Conservation (phyloP, 208 protist genomes). For the Acanthamoeba polyphaga region DNA sequence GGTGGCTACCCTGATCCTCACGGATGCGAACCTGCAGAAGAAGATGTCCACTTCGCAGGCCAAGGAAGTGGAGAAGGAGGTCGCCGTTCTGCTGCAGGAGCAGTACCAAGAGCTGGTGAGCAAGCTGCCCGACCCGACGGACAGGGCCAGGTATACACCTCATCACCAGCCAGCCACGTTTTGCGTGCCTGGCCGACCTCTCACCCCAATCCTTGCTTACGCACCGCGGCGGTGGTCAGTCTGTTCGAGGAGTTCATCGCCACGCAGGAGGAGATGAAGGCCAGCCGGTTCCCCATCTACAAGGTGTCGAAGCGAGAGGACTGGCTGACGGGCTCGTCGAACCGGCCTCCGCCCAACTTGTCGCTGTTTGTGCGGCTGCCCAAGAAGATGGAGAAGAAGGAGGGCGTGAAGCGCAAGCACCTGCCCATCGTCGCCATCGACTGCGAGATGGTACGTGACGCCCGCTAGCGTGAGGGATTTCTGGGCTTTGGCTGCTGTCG, state of each 20-base stretch:
- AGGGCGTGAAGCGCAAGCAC: not conserved
- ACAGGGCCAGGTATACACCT: not conserved
- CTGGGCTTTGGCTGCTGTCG: too few relatives aligned
- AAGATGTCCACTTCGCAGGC: not conserved
- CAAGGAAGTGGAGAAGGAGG: not conserved
- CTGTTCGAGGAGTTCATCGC: not conserved
- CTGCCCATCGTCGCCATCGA: conserved; percentile 89
- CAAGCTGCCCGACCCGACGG: not conserved
- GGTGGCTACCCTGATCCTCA: conserved; percentile 12
- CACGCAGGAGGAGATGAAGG: not conserved
- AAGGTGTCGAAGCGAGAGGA: not conserved
- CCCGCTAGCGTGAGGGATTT: not conserved
- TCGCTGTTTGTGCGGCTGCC: conserved; percentile 5
- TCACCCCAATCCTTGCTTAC: not conserved
- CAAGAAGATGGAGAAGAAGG: conserved; percentile 22
- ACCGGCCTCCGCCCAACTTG: not conserved
- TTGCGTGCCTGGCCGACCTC: not conserved
- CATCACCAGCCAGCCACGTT: too few relatives aligned
- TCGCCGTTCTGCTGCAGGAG: not conserved
- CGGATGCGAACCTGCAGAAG: not conserved
- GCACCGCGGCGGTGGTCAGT: not conserved
- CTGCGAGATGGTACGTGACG: conserved; percentile 92
- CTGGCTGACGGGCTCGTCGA: not conserved
- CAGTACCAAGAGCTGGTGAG: not conserved
- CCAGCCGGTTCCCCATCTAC: not conserved